Evolutionary conservation across 2,329 filamentous ascomycete species (phyloP), one percentile per base, ranked within the genome.

Genomic region (Sarocladium brachiariae): DNA sequence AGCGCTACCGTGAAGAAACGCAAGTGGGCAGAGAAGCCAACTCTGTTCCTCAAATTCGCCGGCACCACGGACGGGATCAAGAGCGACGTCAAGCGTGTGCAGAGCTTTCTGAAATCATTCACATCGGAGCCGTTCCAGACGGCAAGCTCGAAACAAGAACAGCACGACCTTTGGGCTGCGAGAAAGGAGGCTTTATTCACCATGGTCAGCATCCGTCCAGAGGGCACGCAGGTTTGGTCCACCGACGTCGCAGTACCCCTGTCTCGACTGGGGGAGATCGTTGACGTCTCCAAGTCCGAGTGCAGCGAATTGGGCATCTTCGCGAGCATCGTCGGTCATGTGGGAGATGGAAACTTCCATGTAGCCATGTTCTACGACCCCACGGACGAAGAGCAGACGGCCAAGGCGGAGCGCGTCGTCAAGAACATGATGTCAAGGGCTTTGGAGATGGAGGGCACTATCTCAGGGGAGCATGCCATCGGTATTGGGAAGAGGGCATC

Each of bases 221-320:
- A 78, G 21, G 74, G 76, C 0, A 73, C 75, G 2, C 78, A 85
- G 57, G 78, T 89, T 23, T 90, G 86, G 86, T 88, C 86, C 0
- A 92, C 87, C 0, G 87, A 92, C 61, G 87, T 91, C 18, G 87
- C 87, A 0, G 87, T 91, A 1, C 87, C 87, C 0, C 81, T 91
- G 45, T 87, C 81, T 14, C 73, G 75, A 34, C 68, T 92, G 54
- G 80, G 86, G 1, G 80, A 86, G 56, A 84, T 90, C 50, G 87
- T 91, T 46, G 67, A 65, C 13, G 55, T 72, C 80, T 46, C 87
- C 84, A 1, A 86, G 87, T 60, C 69, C 78, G 19, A 78, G 86
- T 56, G 83, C 87, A 39, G 72, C 69, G 8, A 72, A 76, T 80
- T 81, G 25, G 82, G 83, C 0, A 67, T 90, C 2, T 71, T 82